phyloP scores from a whole-genome alignment of 2,329 filamentous ascomycete species.

The Coleophoma eucalyptorum region DNA sequence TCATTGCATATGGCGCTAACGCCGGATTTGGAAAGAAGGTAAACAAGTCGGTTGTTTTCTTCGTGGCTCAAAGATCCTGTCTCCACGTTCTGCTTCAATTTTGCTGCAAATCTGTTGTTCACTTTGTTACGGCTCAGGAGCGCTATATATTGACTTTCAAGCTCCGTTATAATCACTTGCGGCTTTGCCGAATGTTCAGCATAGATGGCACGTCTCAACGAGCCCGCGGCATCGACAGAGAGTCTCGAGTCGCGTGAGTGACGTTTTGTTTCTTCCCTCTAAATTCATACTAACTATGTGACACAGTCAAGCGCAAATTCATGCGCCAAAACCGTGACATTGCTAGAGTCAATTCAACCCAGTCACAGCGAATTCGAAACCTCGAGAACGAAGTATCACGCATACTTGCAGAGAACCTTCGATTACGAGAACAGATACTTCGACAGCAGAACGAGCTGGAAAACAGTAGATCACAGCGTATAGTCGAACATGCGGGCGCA shows the following conservation, averaged over 20 bases:
- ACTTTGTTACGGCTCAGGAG: not conserved
- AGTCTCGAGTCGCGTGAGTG: conserved; percentile 67
- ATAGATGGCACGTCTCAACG: conserved; percentile 76
- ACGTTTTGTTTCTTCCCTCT: too few species aligned
- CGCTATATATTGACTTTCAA: not conserved
- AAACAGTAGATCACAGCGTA: conserved; percentile 52
- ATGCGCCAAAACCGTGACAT: conserved; percentile 82
- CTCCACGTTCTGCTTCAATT: not conserved
- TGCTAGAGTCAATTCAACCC: conserved; percentile 72
- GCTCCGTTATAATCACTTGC: not conserved
- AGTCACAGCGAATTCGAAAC: conserved; percentile 72
- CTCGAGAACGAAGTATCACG: conserved; percentile 73
- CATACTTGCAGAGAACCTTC: conserved; percentile 75
- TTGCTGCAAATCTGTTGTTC: not conserved
- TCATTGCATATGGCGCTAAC: not conserved
- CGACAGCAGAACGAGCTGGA: conserved; percentile 66
- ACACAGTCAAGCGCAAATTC: conserved; percentile 71
- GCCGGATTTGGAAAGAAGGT: conserved; percentile 16
- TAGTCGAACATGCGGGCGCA: conserved; percentile 63
- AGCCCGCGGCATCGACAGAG: conserved; percentile 64
- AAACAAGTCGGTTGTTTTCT: conserved; percentile 19
- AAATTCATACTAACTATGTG: conserved; percentile 3
- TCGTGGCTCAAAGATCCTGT: not conserved
- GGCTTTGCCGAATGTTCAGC: conserved; percentile 20
- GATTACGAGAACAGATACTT: conserved; percentile 66